Conservation (phyloP, 75 land plant species). For the Pseudotsuga menziesii region DNA sequence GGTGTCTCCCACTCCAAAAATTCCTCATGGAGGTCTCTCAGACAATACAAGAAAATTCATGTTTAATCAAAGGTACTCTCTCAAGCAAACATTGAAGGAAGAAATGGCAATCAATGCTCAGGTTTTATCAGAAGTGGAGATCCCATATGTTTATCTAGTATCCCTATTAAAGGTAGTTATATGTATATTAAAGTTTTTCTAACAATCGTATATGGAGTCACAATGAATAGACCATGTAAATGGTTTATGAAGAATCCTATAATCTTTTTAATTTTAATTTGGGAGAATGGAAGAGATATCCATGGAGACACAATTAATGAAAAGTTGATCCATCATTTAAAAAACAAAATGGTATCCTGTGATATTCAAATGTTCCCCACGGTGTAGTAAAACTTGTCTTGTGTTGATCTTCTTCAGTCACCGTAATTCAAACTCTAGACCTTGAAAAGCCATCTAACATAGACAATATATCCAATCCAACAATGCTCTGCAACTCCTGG, state of each 20-base stretch:
- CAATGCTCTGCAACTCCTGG: no score
- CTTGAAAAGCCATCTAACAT: no score
- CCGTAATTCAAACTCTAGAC: no score
- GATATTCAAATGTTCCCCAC: no score
- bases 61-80: constrained; percentile 68
- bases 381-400: no score
- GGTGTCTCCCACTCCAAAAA: constrained; percentile 90
- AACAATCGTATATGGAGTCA: neutral
- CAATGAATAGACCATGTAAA: neutral
- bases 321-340: no score
- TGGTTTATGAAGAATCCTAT: neutral
- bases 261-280: neutral
- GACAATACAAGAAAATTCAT: constrained; percentile 55
- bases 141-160: constrained; percentile 81
- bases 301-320: constrained; percentile 73
- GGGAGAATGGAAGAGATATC: constrained; percentile 75
- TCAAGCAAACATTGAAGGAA: constrained; percentile 85
- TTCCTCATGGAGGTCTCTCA: constrained; percentile 72
- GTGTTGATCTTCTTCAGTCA: no score
- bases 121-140: constrained; percentile 79
- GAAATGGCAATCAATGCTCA: constrained; percentile 90
- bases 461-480: no score
- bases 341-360: no score
- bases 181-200: neutral
- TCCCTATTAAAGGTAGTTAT: constrained; percentile 80